Base-by-base conservation (phyloP, 768 basidiomycete genomes). In the Lentinula lateritia region DNA sequence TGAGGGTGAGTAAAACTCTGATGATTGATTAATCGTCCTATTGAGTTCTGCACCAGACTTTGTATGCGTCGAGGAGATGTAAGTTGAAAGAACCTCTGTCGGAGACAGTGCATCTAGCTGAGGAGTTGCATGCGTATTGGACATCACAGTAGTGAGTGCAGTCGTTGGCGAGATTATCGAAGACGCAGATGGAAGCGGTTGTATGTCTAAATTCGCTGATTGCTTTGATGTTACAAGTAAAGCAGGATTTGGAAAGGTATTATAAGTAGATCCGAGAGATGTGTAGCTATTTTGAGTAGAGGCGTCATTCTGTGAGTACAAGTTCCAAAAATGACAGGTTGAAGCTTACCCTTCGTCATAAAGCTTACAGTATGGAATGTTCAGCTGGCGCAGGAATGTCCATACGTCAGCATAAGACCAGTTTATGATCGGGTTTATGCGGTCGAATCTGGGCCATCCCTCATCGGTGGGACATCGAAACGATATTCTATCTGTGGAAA, bases 341-440 rank as follows among this genome's bases (percentile, higher is more conserved):
- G 3, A 56, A 10, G 72, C 87, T 60, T 61, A 95, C 91, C 96
- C 97, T 74, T 90, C 79, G 67, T 98, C 93, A 68, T 99, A 99
- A 46, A 99, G 71, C 41, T 72, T 70, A 71, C 97, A 99, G 71
- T 95, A 99, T 1, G 90, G 92, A 5, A 99, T 85, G 3, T 85
- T 71, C 18, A 95, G 74, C 55, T 76, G 74, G 16, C 85, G 80
- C 48, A 99, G 77, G 75, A 95, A 99, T 2, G 76, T 75, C 97
- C 97, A 99, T 5, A 99, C 85, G 64, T 95, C 86, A 9, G 74
- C 71, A 73, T 99, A 99, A 0, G 86, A 80, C 97, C 97, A 99
- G 70, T 98, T 88, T 61, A 99, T 91, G 67, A 99, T 90, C 0
- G 97, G 97, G 70, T 98, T 95, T 18, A 98, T 84, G 18, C 97